Evolutionary conservation across 2,329 filamentous ascomycete species (phyloP).

Genomic region (Colletotrichum liaoningense): DNA sequence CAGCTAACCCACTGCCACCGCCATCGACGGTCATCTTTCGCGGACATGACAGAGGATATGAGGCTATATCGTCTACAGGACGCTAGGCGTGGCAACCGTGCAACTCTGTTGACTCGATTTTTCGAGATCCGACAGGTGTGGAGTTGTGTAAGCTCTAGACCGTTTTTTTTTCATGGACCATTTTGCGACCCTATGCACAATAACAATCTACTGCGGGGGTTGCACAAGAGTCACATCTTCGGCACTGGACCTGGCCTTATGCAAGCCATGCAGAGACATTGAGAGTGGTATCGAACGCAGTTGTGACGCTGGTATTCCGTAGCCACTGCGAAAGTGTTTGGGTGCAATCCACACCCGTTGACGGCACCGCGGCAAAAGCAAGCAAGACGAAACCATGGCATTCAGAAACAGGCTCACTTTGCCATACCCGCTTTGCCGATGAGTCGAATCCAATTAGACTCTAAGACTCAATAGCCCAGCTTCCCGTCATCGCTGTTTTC

Average conservation of each 20-base stretch:
- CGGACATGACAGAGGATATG: neutral
- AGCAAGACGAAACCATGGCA: slow-evolving; percentile 8
- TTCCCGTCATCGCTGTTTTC: neutral
- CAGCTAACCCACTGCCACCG: neutral
- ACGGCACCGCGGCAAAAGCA: slow-evolving; percentile 12
- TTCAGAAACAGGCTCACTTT: neutral
- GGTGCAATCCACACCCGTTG: slow-evolving; percentile 8
- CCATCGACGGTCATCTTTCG: neutral
- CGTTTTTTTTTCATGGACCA: neutral
- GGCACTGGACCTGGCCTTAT: slow-evolving; percentile 8
- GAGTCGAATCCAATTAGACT: neutral
- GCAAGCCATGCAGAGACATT: slow-evolving; percentile 12
- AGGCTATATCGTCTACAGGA: neutral
- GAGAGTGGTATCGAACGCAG: neutral
- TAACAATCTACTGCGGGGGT: neutral
- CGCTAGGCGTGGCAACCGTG: neutral
- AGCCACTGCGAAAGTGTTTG: neutral
- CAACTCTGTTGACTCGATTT: neutral
- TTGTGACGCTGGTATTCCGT: slow-evolving; percentile 1
- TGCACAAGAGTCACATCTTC: slow-evolving; percentile 2
- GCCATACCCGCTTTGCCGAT: neutral
- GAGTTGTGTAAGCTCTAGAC: neutral
- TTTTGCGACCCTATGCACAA: neutral
- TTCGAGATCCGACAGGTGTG: neutral
- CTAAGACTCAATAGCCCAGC: neutral